Conservation (phyloP, 163 green algal genomes). For the Prototheca cutis region DNA sequence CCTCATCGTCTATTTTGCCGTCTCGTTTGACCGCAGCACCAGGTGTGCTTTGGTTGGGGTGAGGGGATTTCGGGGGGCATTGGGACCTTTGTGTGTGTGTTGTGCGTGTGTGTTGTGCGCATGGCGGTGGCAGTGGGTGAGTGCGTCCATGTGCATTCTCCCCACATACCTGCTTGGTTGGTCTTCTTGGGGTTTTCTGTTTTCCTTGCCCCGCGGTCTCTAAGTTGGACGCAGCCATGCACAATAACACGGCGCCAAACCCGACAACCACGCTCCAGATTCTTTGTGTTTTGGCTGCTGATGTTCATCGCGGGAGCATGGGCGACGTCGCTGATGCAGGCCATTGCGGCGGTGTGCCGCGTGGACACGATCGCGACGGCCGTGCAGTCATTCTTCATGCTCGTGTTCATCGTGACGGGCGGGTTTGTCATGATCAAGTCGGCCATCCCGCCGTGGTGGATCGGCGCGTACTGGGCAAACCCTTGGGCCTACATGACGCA, state of each 20-base stretch:
- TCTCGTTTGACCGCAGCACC: slow-evolving; percentile 19
- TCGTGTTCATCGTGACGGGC: slow-evolving; percentile 45
- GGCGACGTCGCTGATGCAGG: slow-evolving; percentile 38
- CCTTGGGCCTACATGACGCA: slow-evolving; percentile 49
- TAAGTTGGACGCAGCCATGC: too few relatives aligned
- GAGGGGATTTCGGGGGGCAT: too few relatives aligned
- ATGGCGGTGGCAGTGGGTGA: too few relatives aligned
- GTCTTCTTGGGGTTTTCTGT: too few relatives aligned
- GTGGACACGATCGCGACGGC: slow-evolving; percentile 29
- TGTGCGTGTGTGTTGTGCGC: too few relatives aligned
- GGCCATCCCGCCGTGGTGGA: slow-evolving; percentile 46
- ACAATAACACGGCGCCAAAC: too few relatives aligned
- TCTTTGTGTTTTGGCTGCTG: slow-evolving; percentile 44
- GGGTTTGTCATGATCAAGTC: slow-evolving; percentile 44
- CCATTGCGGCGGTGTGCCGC: slow-evolving; percentile 30
- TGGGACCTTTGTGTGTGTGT: too few relatives aligned
- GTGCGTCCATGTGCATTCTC: too few relatives aligned
- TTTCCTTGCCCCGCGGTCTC: too few relatives aligned
- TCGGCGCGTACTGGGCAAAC: slow-evolving; percentile 34
- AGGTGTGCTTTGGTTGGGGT: not conserved
- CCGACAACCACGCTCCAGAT: slow-evolving; percentile 5
- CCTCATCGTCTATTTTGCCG: slow-evolving; percentile 40
- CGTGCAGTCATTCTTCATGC: slow-evolving; percentile 28
- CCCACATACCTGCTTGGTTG: too few relatives aligned
- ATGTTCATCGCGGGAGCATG: slow-evolving; percentile 29